Conservation (phyloP, 2,329 filamentous ascomycete species). For the Colletotrichum echinochloae region DNA sequence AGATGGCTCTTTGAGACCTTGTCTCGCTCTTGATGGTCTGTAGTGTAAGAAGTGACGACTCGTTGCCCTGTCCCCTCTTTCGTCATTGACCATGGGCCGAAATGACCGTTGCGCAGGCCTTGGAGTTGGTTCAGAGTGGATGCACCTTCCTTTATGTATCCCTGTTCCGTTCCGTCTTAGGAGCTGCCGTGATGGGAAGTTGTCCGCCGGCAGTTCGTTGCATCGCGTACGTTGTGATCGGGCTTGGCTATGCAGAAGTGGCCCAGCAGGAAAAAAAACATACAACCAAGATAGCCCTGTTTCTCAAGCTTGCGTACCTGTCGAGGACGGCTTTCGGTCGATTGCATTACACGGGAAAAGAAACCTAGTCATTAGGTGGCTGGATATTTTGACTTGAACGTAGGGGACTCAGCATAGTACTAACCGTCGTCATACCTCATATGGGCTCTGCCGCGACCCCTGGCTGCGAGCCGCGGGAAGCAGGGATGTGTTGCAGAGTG, state of each 20-base stretch:
- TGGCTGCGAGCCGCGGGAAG: background rate
- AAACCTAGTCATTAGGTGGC: background rate
- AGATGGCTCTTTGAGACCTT: background rate
- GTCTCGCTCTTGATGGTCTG: background rate
- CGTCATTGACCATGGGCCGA: background rate
- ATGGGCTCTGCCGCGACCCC: background rate
- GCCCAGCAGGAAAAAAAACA: background rate
- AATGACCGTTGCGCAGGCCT: background rate
- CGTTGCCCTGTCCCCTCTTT: background rate
- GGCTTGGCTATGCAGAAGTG: slow-evolving; percentile 21
- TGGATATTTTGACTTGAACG: background rate
- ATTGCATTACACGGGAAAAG: background rate
- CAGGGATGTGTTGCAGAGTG: slow-evolving; percentile 1
- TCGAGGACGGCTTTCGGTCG: background rate
- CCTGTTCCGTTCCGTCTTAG: slow-evolving; percentile 24
- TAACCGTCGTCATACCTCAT: background rate
- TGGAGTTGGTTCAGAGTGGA: background rate
- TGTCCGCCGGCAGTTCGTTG: slow-evolving; percentile 38
- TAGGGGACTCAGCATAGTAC: background rate
- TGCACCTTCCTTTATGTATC: slow-evolving; percentile 16
- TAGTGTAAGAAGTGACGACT: background rate
- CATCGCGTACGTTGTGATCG: slow-evolving; percentile 35
- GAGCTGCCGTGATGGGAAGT: slow-evolving; percentile 38
- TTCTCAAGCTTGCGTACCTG: background rate
- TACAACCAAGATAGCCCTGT: background rate